Evolutionary conservation across 495 filamentous ascomycete genomes (phyloP), one percentile per base, ranked within the genome.

Genomic region (Xylaria telfairii): DNA sequence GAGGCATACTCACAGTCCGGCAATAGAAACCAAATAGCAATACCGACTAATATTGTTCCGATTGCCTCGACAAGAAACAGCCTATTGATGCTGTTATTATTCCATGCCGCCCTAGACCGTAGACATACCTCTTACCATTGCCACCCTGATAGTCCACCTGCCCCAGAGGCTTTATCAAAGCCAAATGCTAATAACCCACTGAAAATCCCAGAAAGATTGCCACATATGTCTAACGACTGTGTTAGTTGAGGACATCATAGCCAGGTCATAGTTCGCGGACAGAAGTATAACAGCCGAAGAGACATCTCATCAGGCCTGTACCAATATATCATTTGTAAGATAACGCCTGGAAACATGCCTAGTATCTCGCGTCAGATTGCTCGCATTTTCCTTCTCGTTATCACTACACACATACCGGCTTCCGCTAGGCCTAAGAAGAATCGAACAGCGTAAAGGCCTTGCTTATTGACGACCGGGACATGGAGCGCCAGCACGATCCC

Each of bases 221-320:
- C 77, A 57, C 76, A 76, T 39, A 79, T 62, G 30, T 79, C 77
- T 75, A 6, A 2, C 4, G 37, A 5, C 42, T 26, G 67, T 32
- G 73, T 61, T 5, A 51, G 67, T 66, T 32, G 54, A 34, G 12
- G 10, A 24, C 13, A 12, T 17, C 21, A 8, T 10, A 41, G 0
- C 1, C 1, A 4, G 0, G n/a, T 6, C 12, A 6, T 15, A 5
- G 13, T 30, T 51, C 1, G 21, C 77, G 0, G 57, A 79, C 77
- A 80, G 67, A 82, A 81, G 53, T 81, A 82, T 42, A 73, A 75
- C 34, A 75, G 73, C 24, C 82, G 76, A 4, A 77, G 73, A n/a
- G 81, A 77, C 69, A 83, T 79, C 42, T 83, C 81, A 49, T 84
- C 81, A 1, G 81, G 82, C 39, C 81, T 74, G 65, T 84, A 84